Conservation (phyloP, 495 filamentous ascomycete species). For the Neurospora sp. region DNA sequence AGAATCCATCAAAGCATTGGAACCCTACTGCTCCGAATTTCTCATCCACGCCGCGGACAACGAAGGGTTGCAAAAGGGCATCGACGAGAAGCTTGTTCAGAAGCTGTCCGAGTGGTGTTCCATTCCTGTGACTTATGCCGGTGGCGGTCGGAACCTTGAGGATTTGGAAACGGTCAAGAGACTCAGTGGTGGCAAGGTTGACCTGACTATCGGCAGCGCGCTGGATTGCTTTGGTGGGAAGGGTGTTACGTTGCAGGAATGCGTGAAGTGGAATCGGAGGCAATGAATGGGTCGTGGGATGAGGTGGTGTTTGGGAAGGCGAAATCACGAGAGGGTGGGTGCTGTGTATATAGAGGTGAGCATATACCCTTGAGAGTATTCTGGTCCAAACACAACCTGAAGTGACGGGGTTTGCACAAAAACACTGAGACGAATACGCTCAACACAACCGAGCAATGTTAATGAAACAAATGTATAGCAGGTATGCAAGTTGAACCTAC, state of each 20-base stretch:
- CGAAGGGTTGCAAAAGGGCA: constrained; percentile 81
- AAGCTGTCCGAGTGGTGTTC: constrained; percentile 73
- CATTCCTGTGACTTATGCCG: constrained; percentile 92
- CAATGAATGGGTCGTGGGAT: constrained; percentile 8
- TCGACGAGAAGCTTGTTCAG: constrained; percentile 75
- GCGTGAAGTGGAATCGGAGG: constrained; percentile 71
- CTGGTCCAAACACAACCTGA: neutral
- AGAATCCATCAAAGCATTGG: constrained; percentile 72
- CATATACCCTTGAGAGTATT: neutral
- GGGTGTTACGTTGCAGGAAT: constrained; percentile 77
- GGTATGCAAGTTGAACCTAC: neutral
- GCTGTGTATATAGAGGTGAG: neutral
- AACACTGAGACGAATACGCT: too few relatives aligned
- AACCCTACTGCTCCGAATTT: constrained; percentile 90
- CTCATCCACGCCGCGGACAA: constrained; percentile 98
- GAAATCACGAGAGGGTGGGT: neutral
- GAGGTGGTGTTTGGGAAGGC: neutral
- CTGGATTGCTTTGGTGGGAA: constrained; percentile 90
- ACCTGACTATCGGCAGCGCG: constrained; percentile 93
- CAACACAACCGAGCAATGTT: neutral
- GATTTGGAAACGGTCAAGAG: constrained; percentile 72
- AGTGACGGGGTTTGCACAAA: too few relatives aligned
- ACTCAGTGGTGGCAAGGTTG: constrained; percentile 70
- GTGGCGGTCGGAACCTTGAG: constrained; percentile 69
- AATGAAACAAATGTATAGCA: neutral